A percentile compares a stretch with the other conserved stretches of the same genome.
Evolutionary conservation across 345 rosid genomes (phyloP).

Genomic region (Brassica incana): DNA sequence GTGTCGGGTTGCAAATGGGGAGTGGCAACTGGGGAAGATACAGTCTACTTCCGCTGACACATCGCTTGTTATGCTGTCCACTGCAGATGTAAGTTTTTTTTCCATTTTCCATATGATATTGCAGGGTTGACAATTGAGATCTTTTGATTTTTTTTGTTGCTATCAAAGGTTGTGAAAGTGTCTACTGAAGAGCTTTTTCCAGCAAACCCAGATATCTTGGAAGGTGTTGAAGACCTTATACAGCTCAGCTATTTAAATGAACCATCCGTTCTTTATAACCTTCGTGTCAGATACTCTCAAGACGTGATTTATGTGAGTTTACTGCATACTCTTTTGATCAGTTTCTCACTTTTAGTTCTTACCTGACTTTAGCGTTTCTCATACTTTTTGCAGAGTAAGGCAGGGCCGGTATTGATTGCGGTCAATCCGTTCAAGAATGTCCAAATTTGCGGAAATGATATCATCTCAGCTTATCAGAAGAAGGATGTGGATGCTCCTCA

Average conservation of each 20-base stretch:
- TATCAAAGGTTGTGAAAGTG: constrained; percentile 69
- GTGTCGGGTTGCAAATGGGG: constrained; percentile 63
- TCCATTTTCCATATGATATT: no score
- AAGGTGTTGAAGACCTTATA: constrained; percentile 85
- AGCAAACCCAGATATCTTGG: constrained; percentile 87
- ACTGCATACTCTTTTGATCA: constrained; percentile 18
- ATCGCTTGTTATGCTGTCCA: constrained; percentile 58
- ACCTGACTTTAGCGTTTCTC: constrained; percentile 23
- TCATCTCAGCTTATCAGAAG: constrained; percentile 60
- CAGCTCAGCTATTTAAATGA: constrained; percentile 96
- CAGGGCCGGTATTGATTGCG: constrained; percentile 87
- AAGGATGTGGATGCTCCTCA: constrained; percentile 68
- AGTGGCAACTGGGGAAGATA: constrained; percentile 79
- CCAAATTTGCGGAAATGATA: constrained; percentile 61
- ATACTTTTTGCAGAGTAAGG: constrained; percentile 66
- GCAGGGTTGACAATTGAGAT: no score
- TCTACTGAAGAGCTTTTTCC: constrained; percentile 76
- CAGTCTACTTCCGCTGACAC: constrained; percentile 69
- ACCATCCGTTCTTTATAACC: constrained; percentile 88
- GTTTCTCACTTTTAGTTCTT: constrained; percentile 18
- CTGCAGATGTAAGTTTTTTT: constrained; percentile 57
- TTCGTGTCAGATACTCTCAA: constrained; percentile 67
- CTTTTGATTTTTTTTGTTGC: constrained; percentile 10
- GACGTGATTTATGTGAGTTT: constrained; percentile 85
- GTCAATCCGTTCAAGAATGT: constrained; percentile 83